Base-by-base conservation (phyloP, 78 protist genomes). In the Bodo saltans region DNA sequence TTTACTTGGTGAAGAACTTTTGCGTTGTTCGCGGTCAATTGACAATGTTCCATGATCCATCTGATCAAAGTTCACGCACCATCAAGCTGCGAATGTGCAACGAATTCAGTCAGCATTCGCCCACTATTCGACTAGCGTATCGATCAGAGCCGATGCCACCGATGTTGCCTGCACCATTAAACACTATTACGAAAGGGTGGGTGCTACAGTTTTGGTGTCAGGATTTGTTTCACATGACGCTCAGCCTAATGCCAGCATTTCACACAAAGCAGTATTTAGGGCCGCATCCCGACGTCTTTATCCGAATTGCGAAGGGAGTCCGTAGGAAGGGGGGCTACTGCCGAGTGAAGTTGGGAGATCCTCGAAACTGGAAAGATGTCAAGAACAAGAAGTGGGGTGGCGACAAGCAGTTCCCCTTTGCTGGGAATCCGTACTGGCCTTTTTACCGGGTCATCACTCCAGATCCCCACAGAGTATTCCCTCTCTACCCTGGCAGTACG, bases 371-470 rank as follows among this genome's bases (percentile, higher is more conserved):
- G n/a, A 17, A 47, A 8, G 8, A 23, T 8, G 60, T 47, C 60
- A 1, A 32, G 34, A 12, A 76, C 34, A 8, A 33, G 11, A 2
- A 4, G 34, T 76, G 81, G 81, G 81, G 81, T 26, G 29, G n/a
- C 67, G 79, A 74, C 60, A 74, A 74, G 79, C 81, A 76, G 81
- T 76, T 76, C 69, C 29, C 33, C 40, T 30, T 37, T 26, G 8
- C 53, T 11, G 81, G 81, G 69, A 76, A 76, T 38, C 81, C 81
- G 34, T 76, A 76, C 41, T 76, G 81, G 81, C 12, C 42, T 29
- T 30, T 67, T 25, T 76, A 76, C 69, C 40, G 81, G 27, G 81
- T 40, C 38, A 3, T 76, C 34, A 37, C 81, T 27, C 17, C 35
- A 28, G n/a, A 76, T 32, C 81, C 81, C 34, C 35, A 38, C 67